Percentiles rank a stretch among this genome's conserved stretches.
Conservation (phyloP, 257 asterid species). For the Oldenlandia corymbosa region DNA sequence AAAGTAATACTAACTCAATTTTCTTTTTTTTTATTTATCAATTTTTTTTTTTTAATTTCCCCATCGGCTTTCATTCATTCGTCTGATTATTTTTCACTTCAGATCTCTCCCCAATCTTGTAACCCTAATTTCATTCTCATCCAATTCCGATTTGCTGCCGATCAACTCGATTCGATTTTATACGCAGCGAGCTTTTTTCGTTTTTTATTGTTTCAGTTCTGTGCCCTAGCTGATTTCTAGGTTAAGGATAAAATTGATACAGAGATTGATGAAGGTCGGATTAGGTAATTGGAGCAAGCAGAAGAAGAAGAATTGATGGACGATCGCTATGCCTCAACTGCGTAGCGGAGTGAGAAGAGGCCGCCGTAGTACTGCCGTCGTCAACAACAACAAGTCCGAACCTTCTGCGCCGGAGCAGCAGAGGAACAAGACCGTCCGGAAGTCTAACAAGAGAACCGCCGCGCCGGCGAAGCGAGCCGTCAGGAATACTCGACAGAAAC, state of each 20-base stretch:
- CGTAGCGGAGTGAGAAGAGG: conserved; percentile 49
- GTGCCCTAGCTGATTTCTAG: too few species aligned
- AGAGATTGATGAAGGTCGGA: conserved; percentile 27
- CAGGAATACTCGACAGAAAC: conserved; percentile 18
- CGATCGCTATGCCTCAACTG: conserved; percentile 47
- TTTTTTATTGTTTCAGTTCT: neutral
- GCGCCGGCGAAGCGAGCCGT: conserved; percentile 13
- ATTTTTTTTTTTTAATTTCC: too few species aligned
- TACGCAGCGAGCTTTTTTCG: neutral
- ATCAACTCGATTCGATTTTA: conserved; percentile 5
- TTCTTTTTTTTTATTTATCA: neutral
- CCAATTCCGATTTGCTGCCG: neutral
- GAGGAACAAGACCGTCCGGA: conserved; percentile 9
- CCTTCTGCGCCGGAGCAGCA: conserved; percentile 10
- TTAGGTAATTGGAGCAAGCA: conserved; percentile 11
- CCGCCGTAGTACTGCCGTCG: conserved; percentile 23
- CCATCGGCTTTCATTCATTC: too few species aligned
- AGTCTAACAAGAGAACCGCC: conserved; percentile 5
- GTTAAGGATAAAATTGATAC: too few species aligned
- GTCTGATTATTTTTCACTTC: neutral
- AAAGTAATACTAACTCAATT: neutral
- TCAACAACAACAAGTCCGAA: conserved; percentile 11
- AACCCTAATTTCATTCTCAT: conserved; percentile 19
- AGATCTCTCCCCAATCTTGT: conserved; percentile 15
- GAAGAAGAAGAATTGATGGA: conserved; percentile 24